A percentile compares a stretch with the other conserved stretches of the same genome.
These are phyloP conservation scores for Erodium trifolium DNA, from an alignment of 441 rosid genomes.

Conservation along the genomic window DNA sequence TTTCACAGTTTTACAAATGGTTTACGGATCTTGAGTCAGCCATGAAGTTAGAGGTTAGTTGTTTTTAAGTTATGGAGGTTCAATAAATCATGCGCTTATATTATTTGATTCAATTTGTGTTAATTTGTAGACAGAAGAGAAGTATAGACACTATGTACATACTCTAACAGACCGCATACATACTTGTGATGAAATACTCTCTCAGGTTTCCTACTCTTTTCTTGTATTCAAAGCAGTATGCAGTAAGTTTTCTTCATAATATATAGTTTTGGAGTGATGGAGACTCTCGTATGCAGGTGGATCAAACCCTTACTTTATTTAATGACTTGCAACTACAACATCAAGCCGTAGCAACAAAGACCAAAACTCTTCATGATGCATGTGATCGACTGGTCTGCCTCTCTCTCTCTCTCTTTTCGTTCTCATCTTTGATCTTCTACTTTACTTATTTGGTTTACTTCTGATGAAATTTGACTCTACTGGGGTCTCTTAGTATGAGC, in stretches of 20 bases:
- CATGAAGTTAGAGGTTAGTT: constrained; percentile 94
- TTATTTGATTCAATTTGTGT: constrained; percentile 18
- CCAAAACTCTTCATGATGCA: constrained; percentile 98
- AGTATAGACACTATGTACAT: constrained; percentile 79
- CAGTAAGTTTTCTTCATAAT: too few relatives aligned
- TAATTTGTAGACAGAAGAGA: constrained; percentile 76
- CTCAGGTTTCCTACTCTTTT: constrained; percentile 24
- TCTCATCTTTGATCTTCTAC: constrained; percentile 4
- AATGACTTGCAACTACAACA: constrained; percentile 82
- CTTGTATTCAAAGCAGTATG: not conserved
- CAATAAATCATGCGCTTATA: not conserved
- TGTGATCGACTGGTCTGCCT: constrained; percentile 78
- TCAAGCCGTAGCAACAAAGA: constrained; percentile 87
- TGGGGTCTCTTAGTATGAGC: not conserved
- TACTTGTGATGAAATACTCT: constrained; percentile 83
- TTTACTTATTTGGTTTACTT: not conserved
- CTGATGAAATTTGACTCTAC: not conserved
- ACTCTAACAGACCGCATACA: constrained; percentile 73
- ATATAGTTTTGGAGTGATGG: not conserved
- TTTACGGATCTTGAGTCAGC: constrained; percentile 95
- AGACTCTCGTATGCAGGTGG: constrained; percentile 47
- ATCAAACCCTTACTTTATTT: constrained; percentile 81
- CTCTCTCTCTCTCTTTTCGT: constrained; percentile 11
- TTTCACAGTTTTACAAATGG: constrained; percentile 84
- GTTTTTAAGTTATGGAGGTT: constrained; percentile 10